Evolutionary conservation across 2,329 filamentous ascomycete species (phyloP).

Genomic region (Clonostachys byssicola): DNA sequence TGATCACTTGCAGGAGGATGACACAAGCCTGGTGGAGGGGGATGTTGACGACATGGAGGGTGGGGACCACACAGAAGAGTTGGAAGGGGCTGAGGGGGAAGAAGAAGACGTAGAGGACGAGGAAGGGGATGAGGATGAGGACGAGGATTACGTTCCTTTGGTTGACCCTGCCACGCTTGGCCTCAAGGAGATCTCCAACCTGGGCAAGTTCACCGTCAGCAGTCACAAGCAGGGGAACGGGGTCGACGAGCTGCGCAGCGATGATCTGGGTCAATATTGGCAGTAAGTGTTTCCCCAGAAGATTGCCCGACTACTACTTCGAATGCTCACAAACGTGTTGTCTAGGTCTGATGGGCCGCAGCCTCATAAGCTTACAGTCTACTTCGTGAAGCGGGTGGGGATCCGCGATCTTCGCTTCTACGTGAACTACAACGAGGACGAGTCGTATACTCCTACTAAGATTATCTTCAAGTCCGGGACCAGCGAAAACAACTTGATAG

Average conservation of each 20-base stretch:
- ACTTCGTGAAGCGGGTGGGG: conserved; percentile 79
- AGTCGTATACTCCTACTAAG: conserved; percentile 93
- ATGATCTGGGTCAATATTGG: conserved; percentile 73
- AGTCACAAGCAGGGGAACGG: conserved; percentile 78
- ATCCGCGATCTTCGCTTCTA: conserved; percentile 78
- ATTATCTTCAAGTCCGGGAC: conserved; percentile 88
- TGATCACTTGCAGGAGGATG: conserved; percentile 20
- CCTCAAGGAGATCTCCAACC: conserved; percentile 79
- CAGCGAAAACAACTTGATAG: conserved; percentile 84
- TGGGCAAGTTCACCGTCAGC: conserved; percentile 79
- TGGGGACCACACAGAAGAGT: no score
- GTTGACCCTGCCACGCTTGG: conserved; percentile 48
- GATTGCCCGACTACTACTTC: not conserved
- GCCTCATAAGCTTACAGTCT: conserved; percentile 77
- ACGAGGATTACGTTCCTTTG: conserved; percentile 31
- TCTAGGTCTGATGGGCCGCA: conserved; percentile 75
- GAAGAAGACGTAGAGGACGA: conserved; percentile 24
- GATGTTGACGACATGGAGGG: conserved; percentile 2
- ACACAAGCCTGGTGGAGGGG: conserved; percentile 5
- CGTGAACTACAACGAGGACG: conserved; percentile 88
- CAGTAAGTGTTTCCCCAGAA: conserved; percentile 47
- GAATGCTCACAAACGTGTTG: not conserved
- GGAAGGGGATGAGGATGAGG: conserved; percentile 30
- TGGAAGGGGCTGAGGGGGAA: conserved; percentile 3
- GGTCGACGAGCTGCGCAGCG: conserved; percentile 69